These are phyloP conservation scores for Lipomyces spencermartinsiae DNA, from an alignment of 805 yeast genomes.

Conservation along the genomic window DNA sequence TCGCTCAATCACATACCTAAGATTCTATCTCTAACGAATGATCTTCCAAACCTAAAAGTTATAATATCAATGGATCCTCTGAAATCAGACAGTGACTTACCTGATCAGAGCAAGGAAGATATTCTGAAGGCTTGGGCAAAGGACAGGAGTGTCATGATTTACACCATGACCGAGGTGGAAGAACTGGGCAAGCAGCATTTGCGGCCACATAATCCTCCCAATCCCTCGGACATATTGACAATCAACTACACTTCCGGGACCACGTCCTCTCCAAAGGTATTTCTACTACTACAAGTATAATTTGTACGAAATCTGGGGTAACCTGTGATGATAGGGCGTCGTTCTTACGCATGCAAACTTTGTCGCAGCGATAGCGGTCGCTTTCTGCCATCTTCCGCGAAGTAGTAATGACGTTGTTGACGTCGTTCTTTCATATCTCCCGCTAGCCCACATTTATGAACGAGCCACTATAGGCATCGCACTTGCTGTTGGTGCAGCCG, in stretches of 20 bases:
- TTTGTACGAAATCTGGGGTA: background rate
- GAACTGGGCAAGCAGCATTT: slow-evolving; percentile 56
- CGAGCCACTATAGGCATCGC: slow-evolving; percentile 55
- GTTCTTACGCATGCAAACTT: slow-evolving; percentile 59
- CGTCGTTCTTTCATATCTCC: slow-evolving; percentile 52
- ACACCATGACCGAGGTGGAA: slow-evolving; percentile 44
- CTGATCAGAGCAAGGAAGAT: slow-evolving; percentile 42
- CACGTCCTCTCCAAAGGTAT: slow-evolving; percentile 68
- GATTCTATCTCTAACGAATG: slow-evolving; percentile 55
- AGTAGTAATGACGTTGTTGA: slow-evolving; percentile 43
- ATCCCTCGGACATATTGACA: slow-evolving; percentile 60
- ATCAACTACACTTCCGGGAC: slow-evolving; percentile 79
- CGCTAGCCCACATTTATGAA: slow-evolving; percentile 66
- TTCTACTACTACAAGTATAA: background rate
- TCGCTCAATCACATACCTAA: slow-evolving; percentile 57
- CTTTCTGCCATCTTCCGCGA: slow-evolving; percentile 34
- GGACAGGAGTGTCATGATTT: slow-evolving; percentile 48
- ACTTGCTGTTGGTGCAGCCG: slow-evolving; percentile 55
- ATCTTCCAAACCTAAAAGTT: slow-evolving; percentile 54
- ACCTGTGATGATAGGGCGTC: slow-evolving; percentile 53
- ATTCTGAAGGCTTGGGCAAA: slow-evolving; percentile 43
- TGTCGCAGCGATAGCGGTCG: slow-evolving; percentile 55
- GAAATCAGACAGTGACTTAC: slow-evolving; percentile 46
- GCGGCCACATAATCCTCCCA: slow-evolving; percentile 55
- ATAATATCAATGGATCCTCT: slow-evolving; percentile 62